These are phyloP conservation scores for Clitocybe nebularis DNA, from an alignment of 1,284 basidiomycete species.

Conservation along the genomic window DNA sequence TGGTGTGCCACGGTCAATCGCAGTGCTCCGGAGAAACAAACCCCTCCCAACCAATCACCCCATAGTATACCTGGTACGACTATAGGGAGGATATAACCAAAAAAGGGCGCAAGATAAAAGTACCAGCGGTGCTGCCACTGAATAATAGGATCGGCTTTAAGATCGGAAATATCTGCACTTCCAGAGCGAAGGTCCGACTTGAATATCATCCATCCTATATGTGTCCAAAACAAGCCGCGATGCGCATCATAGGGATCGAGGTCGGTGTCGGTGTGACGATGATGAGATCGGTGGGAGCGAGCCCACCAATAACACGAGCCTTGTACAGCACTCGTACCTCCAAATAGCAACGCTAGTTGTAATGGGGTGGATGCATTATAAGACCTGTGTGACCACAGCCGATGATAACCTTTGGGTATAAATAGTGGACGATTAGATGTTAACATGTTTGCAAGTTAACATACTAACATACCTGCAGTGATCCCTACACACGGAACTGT, in stretches of 20 bases:
- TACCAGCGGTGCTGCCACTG: conserved; percentile 86
- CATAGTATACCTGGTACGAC: conserved; percentile 74
- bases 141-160: conserved; percentile 70
- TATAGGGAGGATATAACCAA: conserved; percentile 75
- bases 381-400: conserved; percentile 87
- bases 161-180: conserved; percentile 77
- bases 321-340: conserved; percentile 84
- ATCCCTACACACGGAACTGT: conserved; percentile 37
- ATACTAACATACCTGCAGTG: conserved; percentile 49
- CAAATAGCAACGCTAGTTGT: conserved; percentile 71
- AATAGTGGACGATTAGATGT: conserved; percentile 4
- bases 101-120: conserved; percentile 55
- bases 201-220: conserved; percentile 89
- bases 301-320: conserved; percentile 93
- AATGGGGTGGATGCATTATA: conserved; percentile 79
- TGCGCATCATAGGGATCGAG: conserved; percentile 88
- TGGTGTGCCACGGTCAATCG: conserved; percentile 75
- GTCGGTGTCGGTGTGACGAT: conserved; percentile 85
- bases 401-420: conserved; percentile 69
- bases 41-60: conserved; percentile 81
- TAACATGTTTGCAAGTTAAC: conserved; percentile 4
- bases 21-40: conserved; percentile 73
- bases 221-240: conserved; percentile 78
- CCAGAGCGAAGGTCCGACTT: conserved; percentile 78
- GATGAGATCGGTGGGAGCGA: conserved; percentile 86